Evolutionary conservation across 257 asterid species (phyloP).

Genomic region (Cinchona pubescens): DNA sequence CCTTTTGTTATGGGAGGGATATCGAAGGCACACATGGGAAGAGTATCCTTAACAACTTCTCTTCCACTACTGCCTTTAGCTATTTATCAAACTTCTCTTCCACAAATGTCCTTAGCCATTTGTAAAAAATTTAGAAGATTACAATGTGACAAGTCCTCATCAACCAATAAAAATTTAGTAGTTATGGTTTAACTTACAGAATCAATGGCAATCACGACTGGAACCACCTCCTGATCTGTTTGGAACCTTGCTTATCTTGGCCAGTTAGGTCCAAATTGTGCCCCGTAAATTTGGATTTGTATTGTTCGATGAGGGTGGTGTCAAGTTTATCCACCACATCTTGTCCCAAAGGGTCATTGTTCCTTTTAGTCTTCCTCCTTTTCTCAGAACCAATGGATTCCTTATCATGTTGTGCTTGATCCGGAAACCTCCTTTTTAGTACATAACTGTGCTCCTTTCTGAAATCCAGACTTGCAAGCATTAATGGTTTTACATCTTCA

Average conservation of each 20-base stretch:
- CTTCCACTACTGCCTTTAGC: background rate
- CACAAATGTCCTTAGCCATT: too few species aligned
- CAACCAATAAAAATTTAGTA: background rate
- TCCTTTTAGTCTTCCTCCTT: slow-evolving; percentile 54
- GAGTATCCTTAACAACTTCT: slow-evolving; percentile 1
- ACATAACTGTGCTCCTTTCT: slow-evolving; percentile 17
- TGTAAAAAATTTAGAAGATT: background rate
- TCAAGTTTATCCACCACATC: slow-evolving; percentile 75
- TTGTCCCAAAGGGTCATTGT: slow-evolving; percentile 61
- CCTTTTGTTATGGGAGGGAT: slow-evolving; percentile 1
- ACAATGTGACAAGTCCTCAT: background rate
- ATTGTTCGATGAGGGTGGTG: slow-evolving; percentile 66
- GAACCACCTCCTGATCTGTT: slow-evolving; percentile 81
- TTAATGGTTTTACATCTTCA: slow-evolving; percentile 16
- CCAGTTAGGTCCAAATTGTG: slow-evolving; percentile 29
- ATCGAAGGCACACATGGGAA: background rate
- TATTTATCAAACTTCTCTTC: too few species aligned
- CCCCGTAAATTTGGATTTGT: slow-evolving; percentile 63
- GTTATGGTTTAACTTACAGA: background rate
- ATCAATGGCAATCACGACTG: slow-evolving; percentile 36
- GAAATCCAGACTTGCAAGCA: slow-evolving; percentile 26
- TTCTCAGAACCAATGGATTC: slow-evolving; percentile 30
- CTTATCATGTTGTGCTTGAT: slow-evolving; percentile 27
- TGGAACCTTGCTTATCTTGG: slow-evolving; percentile 54
- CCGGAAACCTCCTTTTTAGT: slow-evolving; percentile 29